phyloP scores from a whole-genome alignment of 371 early-diverging fungal species.

The Basidiobolus meristosporus region DNA sequence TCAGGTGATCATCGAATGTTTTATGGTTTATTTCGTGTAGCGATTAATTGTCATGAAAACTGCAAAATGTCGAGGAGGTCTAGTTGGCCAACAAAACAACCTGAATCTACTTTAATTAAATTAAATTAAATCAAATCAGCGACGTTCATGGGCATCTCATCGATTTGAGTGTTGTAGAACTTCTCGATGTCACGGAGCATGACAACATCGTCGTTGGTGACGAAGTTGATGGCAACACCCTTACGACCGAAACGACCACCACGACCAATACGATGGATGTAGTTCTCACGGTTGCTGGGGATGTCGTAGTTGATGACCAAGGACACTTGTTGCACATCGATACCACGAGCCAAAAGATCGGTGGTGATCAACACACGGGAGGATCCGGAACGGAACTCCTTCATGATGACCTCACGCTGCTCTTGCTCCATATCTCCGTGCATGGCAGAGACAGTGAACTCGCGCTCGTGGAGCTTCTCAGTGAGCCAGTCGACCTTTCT shows the following conservation, averaged over 20 bases:
- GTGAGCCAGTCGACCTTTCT: slow-evolving; percentile 97
- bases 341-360: slow-evolving; percentile 92
- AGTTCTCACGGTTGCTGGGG: slow-evolving; percentile 82
- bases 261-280: slow-evolving; percentile 93
- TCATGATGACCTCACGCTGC: slow-evolving; percentile 80
- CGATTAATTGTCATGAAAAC: no score
- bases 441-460: slow-evolving; percentile 96
- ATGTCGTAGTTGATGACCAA: slow-evolving; percentile 94
- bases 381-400: slow-evolving; percentile 71
- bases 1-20: no score
- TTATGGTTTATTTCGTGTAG: no score
- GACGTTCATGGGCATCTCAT: slow-evolving; percentile 85
- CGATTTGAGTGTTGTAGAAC: slow-evolving; percentile 86
- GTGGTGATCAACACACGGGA: slow-evolving; percentile 89
- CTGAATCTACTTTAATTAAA: no score
- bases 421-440: slow-evolving; percentile 96
- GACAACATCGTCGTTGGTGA: slow-evolving; percentile 71
- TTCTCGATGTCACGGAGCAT: slow-evolving; percentile 82
- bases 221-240: slow-evolving; percentile 97
- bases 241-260: slow-evolving; percentile 95
- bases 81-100: no score
- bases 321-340: slow-evolving; percentile 95
- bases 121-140: neutral
- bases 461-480: slow-evolving; percentile 77
- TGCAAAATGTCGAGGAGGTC: no score